phyloP scores from a whole-genome alignment of 2,329 filamentous ascomycete genomes.

The Helotiales sp. region DNA sequence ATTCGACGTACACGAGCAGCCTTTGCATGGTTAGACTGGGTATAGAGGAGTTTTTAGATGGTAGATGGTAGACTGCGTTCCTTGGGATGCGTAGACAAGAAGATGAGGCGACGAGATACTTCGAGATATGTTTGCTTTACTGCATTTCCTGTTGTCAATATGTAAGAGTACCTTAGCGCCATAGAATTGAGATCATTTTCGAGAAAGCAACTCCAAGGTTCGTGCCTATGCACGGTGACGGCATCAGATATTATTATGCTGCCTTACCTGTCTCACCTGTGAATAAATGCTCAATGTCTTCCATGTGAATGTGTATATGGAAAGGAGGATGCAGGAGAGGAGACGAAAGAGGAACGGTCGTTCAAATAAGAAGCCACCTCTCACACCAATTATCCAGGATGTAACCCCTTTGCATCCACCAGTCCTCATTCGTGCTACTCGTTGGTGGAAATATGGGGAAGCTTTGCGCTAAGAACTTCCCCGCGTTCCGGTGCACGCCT shows the following conservation, averaged over 20 bases:
- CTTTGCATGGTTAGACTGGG: background rate
- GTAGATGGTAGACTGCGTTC: background rate
- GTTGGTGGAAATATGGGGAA: no score
- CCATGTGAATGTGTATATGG: no score
- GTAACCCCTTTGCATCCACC: no score
- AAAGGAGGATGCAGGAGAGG: no score
- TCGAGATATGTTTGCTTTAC: background rate
- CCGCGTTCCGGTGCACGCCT: no score
- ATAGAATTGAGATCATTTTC: background rate
- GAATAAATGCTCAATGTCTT: no score
- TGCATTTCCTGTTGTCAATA: slow-evolving; percentile 3
- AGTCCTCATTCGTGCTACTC: no score
- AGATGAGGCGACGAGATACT: background rate
- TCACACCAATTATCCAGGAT: background rate
- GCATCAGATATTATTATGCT: background rate
- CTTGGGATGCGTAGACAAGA: background rate
- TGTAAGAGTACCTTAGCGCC: background rate
- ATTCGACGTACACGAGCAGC: background rate
- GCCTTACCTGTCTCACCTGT: no score
- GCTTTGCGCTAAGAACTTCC: no score
- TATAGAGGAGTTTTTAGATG: background rate
- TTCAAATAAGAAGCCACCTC: background rate
- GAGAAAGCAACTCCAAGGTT: background rate
- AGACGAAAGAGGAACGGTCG: background rate
- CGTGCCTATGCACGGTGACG: background rate